phyloP scores from a whole-genome alignment of 441 rosid genomes.

The Arabidopsis lyrata region DNA sequence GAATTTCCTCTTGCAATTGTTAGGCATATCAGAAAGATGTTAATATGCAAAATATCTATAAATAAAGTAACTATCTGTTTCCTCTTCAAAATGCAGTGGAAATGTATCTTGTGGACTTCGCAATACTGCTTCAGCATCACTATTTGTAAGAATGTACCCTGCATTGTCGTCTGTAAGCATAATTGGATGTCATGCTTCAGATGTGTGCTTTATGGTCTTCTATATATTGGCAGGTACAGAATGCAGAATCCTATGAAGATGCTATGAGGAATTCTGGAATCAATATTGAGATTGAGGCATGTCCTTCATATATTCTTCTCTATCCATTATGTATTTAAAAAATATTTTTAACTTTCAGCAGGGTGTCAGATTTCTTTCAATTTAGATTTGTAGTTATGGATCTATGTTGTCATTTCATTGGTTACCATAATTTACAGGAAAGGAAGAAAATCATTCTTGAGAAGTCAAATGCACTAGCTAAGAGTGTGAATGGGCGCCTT shows the following conservation, averaged over 20 bases:
- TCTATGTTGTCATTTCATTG: conserved; percentile 37
- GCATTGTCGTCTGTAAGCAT: conserved; percentile 24
- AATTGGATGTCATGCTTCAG: conserved; percentile 24
- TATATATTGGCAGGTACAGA: conserved; percentile 62
- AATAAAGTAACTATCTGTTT: conserved; percentile 20
- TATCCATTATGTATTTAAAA: conserved; percentile 6
- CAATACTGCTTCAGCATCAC: conserved; percentile 76
- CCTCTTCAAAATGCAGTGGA: conserved; percentile 66
- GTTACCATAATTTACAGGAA: conserved; percentile 53
- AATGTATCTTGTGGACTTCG: conserved; percentile 87
- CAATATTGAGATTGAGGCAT: conserved; percentile 80
- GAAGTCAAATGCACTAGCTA: conserved; percentile 65
- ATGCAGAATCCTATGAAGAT: conserved; percentile 79
- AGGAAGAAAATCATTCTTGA: conserved; percentile 75
- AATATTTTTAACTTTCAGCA: conserved; percentile 10
- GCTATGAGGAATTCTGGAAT: conserved; percentile 81
- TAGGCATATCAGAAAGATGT: conserved; percentile 14
- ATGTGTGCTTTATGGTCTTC: conserved; percentile 37
- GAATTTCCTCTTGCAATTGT: background rate
- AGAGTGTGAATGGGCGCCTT: conserved; percentile 66
- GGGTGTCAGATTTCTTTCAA: conserved; percentile 19
- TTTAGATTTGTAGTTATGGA: conserved; percentile 23
- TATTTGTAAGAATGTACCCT: conserved; percentile 57
- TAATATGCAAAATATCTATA: conserved; percentile 4
- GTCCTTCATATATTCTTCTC: conserved; percentile 24